Evolutionary conservation across 805 yeast genomes (phyloP).

Genomic region (Kluyveromyces lactis): DNA sequence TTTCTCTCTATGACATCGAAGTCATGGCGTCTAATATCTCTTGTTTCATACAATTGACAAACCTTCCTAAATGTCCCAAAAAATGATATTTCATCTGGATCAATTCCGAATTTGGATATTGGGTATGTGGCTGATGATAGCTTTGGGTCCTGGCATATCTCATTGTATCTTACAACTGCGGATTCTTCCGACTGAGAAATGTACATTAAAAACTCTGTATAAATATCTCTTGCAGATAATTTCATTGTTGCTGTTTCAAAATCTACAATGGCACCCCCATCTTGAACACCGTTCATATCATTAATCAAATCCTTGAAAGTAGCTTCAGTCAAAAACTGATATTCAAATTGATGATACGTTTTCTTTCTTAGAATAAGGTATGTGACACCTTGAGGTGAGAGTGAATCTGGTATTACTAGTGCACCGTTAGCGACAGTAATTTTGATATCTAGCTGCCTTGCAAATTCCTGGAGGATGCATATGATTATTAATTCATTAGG

Average conservation of each 20-base stretch:
- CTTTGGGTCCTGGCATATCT: neutral
- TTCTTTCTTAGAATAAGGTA: neutral
- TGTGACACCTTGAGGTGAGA: neutral
- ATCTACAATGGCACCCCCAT: neutral
- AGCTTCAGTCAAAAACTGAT: neutral
- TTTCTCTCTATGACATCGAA: neutral
- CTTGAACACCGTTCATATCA: neutral
- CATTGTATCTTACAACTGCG: neutral
- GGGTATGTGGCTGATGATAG: neutral
- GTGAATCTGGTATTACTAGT: neutral
- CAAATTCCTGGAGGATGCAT: constrained; percentile 18
- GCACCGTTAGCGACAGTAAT: neutral
- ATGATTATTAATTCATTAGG: constrained; percentile 18
- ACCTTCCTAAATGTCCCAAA: neutral
- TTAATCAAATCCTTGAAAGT: neutral
- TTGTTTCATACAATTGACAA: neutral
- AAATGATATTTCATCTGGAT: neutral
- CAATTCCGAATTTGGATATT: neutral
- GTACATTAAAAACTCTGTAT: neutral
- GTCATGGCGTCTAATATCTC: neutral
- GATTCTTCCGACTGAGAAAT: neutral
- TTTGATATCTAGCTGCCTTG: constrained; percentile 1
- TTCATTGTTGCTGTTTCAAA: neutral
- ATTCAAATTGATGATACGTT: neutral
- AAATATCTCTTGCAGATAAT: neutral